A percentile compares a stretch with the other conserved stretches of the same genome.
phyloP scores from a whole-genome alignment of 225 moss, liverwort and hornwort genomes.

The Sphagnum contortum region DNA sequence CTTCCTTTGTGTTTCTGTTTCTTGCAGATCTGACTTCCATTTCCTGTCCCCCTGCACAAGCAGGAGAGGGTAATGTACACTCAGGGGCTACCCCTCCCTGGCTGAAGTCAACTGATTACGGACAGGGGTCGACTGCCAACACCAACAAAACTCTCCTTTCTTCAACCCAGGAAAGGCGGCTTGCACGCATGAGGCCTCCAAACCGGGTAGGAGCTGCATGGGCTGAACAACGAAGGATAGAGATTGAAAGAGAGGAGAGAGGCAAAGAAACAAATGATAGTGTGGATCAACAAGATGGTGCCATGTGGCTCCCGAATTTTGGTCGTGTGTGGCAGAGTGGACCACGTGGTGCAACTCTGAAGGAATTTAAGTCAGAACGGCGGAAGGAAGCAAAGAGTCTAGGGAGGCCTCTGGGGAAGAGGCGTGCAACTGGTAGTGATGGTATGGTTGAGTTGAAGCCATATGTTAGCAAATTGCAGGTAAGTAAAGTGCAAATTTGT shows the following conservation, averaged over 20 bases:
- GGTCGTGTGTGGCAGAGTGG: conserved; percentile 99
- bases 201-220: conserved; percentile 97
- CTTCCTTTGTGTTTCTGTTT: no score
- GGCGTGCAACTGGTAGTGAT: conserved; percentile 12
- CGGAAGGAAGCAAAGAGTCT: conserved; percentile 38
- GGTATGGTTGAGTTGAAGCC: conserved; percentile 38
- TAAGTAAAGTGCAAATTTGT: conserved; percentile 9
- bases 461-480: conserved; percentile 76
- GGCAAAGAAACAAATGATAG: conserved; percentile 33
- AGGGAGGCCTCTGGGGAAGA: conserved; percentile 29
- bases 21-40: conserved; percentile 54
- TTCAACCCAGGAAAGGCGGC: conserved; percentile 60
- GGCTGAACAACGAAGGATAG: conserved; percentile 80
- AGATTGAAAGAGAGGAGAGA: conserved; percentile 56
- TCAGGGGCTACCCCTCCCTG: conserved; percentile 87
- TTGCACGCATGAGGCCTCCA: conserved; percentile 73
- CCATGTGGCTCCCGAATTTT: conserved; percentile 84
- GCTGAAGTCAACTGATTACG: conserved; percentile 34
- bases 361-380: conserved; percentile 90
- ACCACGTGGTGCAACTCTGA: conserved; percentile 75
- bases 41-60: conserved; percentile 25
- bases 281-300: conserved; percentile 17
- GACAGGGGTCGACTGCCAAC: conserved; percentile 13
- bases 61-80: conserved; percentile 86
- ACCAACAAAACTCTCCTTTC: conserved; percentile 28